Percentiles rank a stretch among this genome's conserved stretches.
Conservation (phyloP, 805 yeast species). For the Candida chauliodis region DNA sequence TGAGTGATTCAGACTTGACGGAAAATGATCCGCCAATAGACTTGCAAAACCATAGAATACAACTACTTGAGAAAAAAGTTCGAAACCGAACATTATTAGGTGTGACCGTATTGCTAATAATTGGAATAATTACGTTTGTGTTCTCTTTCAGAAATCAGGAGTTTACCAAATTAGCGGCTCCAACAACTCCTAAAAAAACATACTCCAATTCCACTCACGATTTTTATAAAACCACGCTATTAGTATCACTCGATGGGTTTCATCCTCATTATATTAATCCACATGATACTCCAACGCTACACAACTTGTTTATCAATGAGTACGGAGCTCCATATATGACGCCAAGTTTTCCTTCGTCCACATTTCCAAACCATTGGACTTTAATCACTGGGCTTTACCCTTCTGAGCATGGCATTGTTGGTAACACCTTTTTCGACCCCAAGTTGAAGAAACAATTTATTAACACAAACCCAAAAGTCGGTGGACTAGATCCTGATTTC, state of each 20-base stretch:
- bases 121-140: slow-evolving; percentile 7
- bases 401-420: slow-evolving; percentile 80
- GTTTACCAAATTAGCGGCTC: too few species aligned
- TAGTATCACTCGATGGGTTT: slow-evolving; percentile 83
- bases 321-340: slow-evolving; percentile 77
- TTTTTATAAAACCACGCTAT: slow-evolving; percentile 74
- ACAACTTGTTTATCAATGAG: slow-evolving; percentile 48
- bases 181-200: slow-evolving; percentile 1
- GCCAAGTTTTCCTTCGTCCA: slow-evolving; percentile 85
- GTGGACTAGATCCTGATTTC: slow-evolving; percentile 53
- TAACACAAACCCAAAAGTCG: slow-evolving; percentile 53
- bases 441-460: slow-evolving; percentile 51
- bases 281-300: slow-evolving; percentile 66
- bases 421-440: slow-evolving; percentile 76
- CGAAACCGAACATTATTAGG: slow-evolving; percentile 15
- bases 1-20: slow-evolving; percentile 4
- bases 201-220: slow-evolving; percentile 61
- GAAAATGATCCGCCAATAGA: slow-evolving; percentile 8
- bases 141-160: slow-evolving; percentile 1
- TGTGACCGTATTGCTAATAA: slow-evolving; percentile 1
- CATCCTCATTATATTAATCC: slow-evolving; percentile 81
- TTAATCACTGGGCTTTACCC: slow-evolving; percentile 84
- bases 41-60: slow-evolving; percentile 23
- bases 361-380: slow-evolving; percentile 93
- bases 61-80: slow-evolving; percentile 21